Base-by-base conservation (phyloP, 148 eudicot species). In the Cornus kousa region DNA sequence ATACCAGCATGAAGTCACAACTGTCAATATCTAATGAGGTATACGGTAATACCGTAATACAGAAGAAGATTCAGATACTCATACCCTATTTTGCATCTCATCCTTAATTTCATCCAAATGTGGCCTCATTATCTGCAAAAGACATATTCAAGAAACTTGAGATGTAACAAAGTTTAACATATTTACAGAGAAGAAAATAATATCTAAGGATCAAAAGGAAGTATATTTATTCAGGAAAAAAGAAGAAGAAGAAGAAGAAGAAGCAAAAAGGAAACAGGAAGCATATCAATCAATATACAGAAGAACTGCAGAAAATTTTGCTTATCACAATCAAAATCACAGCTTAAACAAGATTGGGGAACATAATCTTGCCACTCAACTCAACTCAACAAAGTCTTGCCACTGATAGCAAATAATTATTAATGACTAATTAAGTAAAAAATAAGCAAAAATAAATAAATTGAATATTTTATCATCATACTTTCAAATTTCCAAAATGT, bases 71-170 rank as follows among this genome's bases (percentile, higher is more conserved):
- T 43, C 33, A 24, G 48, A 78, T 37, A 48, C 68, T 2, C 82
- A 83, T 91, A 96, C 99, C 94, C 78, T 88, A 22, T 75, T 83
- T 72, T 92, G 79, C 93, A 96, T 90, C 84, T 94, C 97, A 82
- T 73, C 80, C 86, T 87, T 91, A 66, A 96, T 87, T 83, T 86
- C 91, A 79, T 92, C 98, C 82, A 96, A 77, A 48, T 82, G 83
- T 73, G 99, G 99, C 75, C 95, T 91, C 87, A 96, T 76, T 67
- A 96, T 74, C 99, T 96, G 89, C 83, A 81, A 13, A 75, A 72
- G 60, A 75, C 55, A 68, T 73, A 68, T 73, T 67, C 60, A 77
- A 78, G 35, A 62, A 39, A 68, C 74, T 50, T 32, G 59, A 81
- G 33, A 71, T 39, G 59, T 3, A 50, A 9, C 32, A 33, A 50